Evolutionary conservation across 768 basidiomycete genomes (phyloP).

Genomic region (Termitomyces sp.): DNA sequence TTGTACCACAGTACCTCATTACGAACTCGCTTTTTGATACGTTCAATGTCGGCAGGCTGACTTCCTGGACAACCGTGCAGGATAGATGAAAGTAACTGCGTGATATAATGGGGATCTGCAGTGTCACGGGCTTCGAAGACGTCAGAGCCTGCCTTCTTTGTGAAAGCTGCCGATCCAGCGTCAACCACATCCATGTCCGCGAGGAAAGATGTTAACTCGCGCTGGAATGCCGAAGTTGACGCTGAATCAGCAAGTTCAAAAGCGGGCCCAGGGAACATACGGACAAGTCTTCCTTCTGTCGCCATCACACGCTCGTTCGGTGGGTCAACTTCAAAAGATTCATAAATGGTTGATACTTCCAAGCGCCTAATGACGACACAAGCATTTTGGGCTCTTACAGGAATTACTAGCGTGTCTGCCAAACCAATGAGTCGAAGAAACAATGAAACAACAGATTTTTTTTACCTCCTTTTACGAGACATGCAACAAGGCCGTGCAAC

Average conservation of each 20-base stretch:
- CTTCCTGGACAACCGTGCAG: constrained; percentile 28
- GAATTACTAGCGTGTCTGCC: constrained; percentile 31
- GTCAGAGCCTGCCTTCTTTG: constrained; percentile 28
- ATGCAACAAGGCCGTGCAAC: constrained; percentile 13
- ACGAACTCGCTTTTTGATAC: constrained; percentile 35
- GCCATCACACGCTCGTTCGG: constrained; percentile 27
- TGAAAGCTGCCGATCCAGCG: constrained; percentile 26
- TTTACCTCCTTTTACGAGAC: constrained; percentile 17
- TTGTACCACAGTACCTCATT: constrained; percentile 41
- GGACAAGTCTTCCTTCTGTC: constrained; percentile 34
- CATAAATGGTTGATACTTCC: constrained; percentile 26
- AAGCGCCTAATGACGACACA: constrained; percentile 32
- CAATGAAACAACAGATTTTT: background rate
- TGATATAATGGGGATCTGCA: constrained; percentile 40
- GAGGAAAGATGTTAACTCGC: constrained; percentile 33
- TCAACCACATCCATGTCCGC: constrained; percentile 27
- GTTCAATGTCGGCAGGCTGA: constrained; percentile 17
- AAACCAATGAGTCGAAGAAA: background rate
- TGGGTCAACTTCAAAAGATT: constrained; percentile 42
- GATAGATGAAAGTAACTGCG: constrained; percentile 42
- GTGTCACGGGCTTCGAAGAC: constrained; percentile 34
- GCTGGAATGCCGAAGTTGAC: constrained; percentile 22
- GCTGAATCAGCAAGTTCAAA: constrained; percentile 25
- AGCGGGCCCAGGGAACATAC: constrained; percentile 42
- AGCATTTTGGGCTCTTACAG: constrained; percentile 42